Percentiles rank a stretch among this genome's conserved stretches.
Evolutionary conservation across 805 yeast species (phyloP).

Genomic region (Metschnikowia hibisci): DNA sequence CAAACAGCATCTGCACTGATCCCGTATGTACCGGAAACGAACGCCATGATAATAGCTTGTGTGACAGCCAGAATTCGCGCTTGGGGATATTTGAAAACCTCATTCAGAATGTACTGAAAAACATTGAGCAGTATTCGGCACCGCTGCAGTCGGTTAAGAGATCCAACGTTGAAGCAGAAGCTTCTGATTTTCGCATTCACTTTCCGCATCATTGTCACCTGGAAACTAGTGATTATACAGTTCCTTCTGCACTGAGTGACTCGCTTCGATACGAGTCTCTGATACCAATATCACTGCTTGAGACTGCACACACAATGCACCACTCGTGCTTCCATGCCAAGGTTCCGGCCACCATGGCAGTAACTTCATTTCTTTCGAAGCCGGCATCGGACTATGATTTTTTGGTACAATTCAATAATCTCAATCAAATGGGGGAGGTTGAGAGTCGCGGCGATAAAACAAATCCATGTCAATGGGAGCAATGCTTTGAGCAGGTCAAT

Average conservation of each 20-base stretch:
- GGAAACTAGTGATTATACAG: background rate
- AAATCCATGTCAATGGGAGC: constrained; percentile 63
- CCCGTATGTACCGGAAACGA: constrained; percentile 4
- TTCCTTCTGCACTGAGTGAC: too few relatives aligned
- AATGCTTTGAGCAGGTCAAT: constrained; percentile 46
- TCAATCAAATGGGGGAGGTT: constrained; percentile 18
- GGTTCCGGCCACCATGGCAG: constrained; percentile 24
- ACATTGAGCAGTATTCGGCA: constrained; percentile 18
- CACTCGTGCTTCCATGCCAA: constrained; percentile 46
- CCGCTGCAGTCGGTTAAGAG: background rate
- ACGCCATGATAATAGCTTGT: constrained; percentile 20
- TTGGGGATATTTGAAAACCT: constrained; percentile 37
- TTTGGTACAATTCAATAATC: constrained; percentile 33
- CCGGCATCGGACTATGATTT: constrained; percentile 35
- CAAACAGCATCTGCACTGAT: constrained; percentile 6
- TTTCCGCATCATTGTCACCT: constrained; percentile 40
- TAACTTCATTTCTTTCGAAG: background rate
- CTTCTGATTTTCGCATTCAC: constrained; percentile 29
- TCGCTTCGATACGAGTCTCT: too few relatives aligned
- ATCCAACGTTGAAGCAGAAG: constrained; percentile 3
- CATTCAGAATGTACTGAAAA: constrained; percentile 34
- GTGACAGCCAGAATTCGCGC: constrained; percentile 28
- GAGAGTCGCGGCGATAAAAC: background rate
- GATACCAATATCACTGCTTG: background rate
- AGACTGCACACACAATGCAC: constrained; percentile 19